phyloP scores from a whole-genome alignment of 2,329 filamentous ascomycete genomes.

The Corniculantispora saksenae region DNA sequence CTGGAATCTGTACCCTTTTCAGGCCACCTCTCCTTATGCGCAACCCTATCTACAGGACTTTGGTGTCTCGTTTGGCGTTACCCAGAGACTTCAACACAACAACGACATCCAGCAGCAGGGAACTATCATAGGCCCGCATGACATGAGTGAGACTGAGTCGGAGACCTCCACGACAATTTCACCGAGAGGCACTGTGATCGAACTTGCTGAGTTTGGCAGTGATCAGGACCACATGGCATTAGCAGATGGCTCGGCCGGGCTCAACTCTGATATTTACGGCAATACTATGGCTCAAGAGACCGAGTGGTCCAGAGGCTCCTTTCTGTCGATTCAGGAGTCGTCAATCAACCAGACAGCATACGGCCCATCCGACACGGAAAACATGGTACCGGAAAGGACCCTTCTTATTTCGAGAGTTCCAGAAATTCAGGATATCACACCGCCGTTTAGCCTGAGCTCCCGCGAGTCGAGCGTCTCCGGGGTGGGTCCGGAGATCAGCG shows the following conservation, averaged over 20 bases:
- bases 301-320: slow-evolving; percentile 25
- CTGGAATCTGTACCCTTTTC: slow-evolving; percentile 79
- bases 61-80: slow-evolving; percentile 31
- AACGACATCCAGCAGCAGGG: slow-evolving; percentile 62
- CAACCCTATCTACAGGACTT: slow-evolving; percentile 48
- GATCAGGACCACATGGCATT: slow-evolving; percentile 74
- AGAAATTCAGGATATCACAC: slow-evolving; percentile 35
- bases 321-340: slow-evolving; percentile 20
- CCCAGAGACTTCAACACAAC: slow-evolving; percentile 62
- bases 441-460: slow-evolving; percentile 42
- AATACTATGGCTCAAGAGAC: slow-evolving; percentile 34
- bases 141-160: slow-evolving; percentile 40
- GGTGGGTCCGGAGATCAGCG: slow-evolving; percentile 33
- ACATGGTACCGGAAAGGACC: slow-evolving; percentile 53
- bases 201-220: slow-evolving; percentile 76
- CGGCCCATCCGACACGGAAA: slow-evolving; percentile 40
- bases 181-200: slow-evolving; percentile 85
- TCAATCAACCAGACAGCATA: slow-evolving; percentile 30
- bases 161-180: slow-evolving; percentile 82
- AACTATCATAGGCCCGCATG: slow-evolving; percentile 45
- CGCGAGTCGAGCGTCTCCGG: slow-evolving; percentile 40
- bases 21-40: slow-evolving; percentile 66
- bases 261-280: slow-evolving; percentile 41
- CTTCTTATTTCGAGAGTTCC: slow-evolving; percentile 44
- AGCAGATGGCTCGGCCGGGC: slow-evolving; percentile 56